Evolutionary conservation across 768 basidiomycete species (phyloP), one percentile per base, ranked within the genome.

Genomic region (Rickenella mellea): DNA sequence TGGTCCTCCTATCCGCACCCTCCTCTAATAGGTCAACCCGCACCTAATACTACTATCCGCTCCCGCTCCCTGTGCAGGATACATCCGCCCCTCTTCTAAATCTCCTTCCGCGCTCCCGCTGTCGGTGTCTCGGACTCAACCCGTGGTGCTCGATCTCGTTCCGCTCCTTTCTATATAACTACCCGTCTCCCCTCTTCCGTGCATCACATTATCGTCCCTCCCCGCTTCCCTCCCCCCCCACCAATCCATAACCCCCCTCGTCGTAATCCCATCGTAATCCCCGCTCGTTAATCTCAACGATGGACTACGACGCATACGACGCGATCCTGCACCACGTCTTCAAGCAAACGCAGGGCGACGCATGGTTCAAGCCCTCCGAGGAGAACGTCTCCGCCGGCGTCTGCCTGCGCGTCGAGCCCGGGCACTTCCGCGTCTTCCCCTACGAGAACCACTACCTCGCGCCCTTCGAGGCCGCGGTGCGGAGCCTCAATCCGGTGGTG

Each of bases 281-380:
- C 29, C 15, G 29, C 15, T 30, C 29, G 29, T 30, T n/a, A n/a
- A n/a, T n/a, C n/a, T n/a, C n/a, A n/a, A 28, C 32, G 48, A 83
- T 83, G 71, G 82, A 85, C 59, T 88, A 87, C 63, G 83, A 86
- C 56, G 78, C 76, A 21, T 85, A 76, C 57, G 83, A 88, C 58
- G 60, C 50, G 21, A 54, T 50, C 26, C 48, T 55, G 46, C 50
- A 55, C 35, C 51, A 50, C 51, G 48, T 54, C 39, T 7, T 46
- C 27, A 45, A 62, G 19, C 64, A 86, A 82, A 87, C 85, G 1
- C 82, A 85, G 55, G 77, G 80, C 2, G 83, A 86, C 45, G 80
- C 85, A 6, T 88, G 85, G 85, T 87, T 88, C 61, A 88, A 86
- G 53, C 84, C 84, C 3, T 76, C 83, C 0, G 81, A 85, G 52